Evolutionary conservation across 331 rosid genomes (phyloP).

Genomic region (Rhamnella rubrinervis): DNA sequence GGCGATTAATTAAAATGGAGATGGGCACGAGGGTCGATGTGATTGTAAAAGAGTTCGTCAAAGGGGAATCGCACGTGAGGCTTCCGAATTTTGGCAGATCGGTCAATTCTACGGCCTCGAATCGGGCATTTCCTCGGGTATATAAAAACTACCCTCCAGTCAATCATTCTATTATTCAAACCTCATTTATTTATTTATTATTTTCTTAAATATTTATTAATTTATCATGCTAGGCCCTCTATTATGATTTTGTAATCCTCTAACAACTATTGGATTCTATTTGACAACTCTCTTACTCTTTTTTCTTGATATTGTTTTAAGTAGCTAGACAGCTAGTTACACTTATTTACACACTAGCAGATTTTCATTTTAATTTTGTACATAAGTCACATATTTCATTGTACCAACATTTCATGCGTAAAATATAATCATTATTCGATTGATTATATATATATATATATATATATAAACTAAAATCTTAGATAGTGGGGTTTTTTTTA

Average conservation of each 20-base stretch:
- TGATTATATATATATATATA: too few relatives aligned
- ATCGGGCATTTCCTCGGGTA: conserved; percentile 27
- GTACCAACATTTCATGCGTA: too few relatives aligned
- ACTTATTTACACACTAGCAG: too few relatives aligned
- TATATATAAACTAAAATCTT: too few relatives aligned
- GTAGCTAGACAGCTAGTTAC: too few relatives aligned
- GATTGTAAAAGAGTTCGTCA: conserved; percentile 4
- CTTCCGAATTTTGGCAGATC: conserved; percentile 12
- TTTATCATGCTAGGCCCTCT: background rate
- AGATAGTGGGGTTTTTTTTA: too few relatives aligned
- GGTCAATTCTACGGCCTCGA: conserved; percentile 45
- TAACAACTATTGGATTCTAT: background rate
- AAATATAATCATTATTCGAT: too few relatives aligned
- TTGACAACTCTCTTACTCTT: too few relatives aligned
- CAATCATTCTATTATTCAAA: conserved; percentile 33
- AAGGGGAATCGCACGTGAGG: conserved; percentile 44
- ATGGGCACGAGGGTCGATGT: conserved; percentile 8
- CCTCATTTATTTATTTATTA: background rate
- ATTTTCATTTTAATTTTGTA: too few relatives aligned
- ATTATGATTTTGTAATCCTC: background rate
- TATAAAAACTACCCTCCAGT: conserved; percentile 3
- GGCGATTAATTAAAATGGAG: conserved; percentile 18
- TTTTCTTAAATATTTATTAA: background rate
- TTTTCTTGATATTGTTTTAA: too few relatives aligned
- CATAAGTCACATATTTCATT: too few relatives aligned